Evolutionary conservation across 2,329 filamentous ascomycete genomes (phyloP), one percentile per base, ranked within the genome.

Genomic region (Sphaerulina populicola): DNA sequence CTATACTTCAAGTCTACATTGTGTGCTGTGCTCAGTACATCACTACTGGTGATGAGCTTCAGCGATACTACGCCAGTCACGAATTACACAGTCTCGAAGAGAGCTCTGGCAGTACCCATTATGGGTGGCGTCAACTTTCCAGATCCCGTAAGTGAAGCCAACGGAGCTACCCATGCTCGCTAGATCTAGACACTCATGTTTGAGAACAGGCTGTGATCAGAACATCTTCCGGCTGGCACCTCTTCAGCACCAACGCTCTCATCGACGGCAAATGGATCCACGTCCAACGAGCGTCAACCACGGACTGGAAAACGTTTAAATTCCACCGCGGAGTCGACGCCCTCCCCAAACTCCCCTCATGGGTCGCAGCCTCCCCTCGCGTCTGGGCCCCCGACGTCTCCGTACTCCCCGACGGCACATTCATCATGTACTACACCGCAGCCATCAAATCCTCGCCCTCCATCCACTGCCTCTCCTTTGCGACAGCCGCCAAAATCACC

Each of bases 381-480:
- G 77, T 76, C 29, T 84, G 80, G 79, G 81, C 81, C 0, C 81
- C 81, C 6, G 80, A 82, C 60, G 77, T 84, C 6, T 50, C 66
- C 79, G 36, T 60, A 55, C 56, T 63, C 9, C 46, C 56, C 9
- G 62, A 68, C 30, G 59, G 60, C 33, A 60, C 61, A 14, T 68
- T 56, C 51, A 47, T 69, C n/a, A 53, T 68, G 50, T 68, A 68
- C 58, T 69, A 68, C 58, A 60, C 57, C 12, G 65, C 64, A 9
- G 60, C 62, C 7, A 55, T 58, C 6, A 58, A 52, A 12, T 15
- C 53, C 12, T 47, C 57, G 23, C 54, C 58, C 1, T 45, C 52
- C 5, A 57, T 59, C n/a, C 67, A 69, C 46, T 69, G 67, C 41
- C 59, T 68, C 21, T 64, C 64, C 29, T 66, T 60, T 41, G 64